These are phyloP conservation scores for Scleromitrula shiraiana DNA, from an alignment of 2,329 filamentous ascomycete genomes.

Conservation along the genomic window DNA sequence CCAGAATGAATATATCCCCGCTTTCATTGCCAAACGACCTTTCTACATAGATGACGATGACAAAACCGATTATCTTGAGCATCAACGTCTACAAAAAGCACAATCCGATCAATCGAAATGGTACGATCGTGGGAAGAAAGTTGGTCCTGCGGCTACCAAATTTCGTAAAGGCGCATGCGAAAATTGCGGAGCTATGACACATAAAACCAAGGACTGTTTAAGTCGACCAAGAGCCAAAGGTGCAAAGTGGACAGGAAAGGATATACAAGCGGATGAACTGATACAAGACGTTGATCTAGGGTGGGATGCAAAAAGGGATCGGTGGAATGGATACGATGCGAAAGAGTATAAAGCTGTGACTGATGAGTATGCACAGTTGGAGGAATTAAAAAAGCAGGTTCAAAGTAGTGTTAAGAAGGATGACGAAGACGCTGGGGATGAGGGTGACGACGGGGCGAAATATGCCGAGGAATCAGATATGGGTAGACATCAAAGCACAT, in stretches of 20 bases:
- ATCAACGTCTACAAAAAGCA: slow-evolving; percentile 74
- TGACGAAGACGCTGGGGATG: slow-evolving; percentile 43
- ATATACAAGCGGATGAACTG: slow-evolving; percentile 88
- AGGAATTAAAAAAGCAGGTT: slow-evolving; percentile 56
- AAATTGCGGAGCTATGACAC: slow-evolving; percentile 95
- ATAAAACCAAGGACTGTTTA: slow-evolving; percentile 91
- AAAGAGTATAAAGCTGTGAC: slow-evolving; percentile 81
- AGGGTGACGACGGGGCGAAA: slow-evolving; percentile 51
- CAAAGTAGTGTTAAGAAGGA: slow-evolving; percentile 37
- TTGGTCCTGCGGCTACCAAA: slow-evolving; percentile 84
- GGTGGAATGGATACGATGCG: slow-evolving; percentile 97
- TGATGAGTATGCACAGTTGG: slow-evolving; percentile 80
- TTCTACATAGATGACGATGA: slow-evolving; percentile 84
- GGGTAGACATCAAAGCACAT: slow-evolving; percentile 85
- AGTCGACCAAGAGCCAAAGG: slow-evolving; percentile 81
- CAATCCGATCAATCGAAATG: slow-evolving; percentile 65
- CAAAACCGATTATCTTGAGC: slow-evolving; percentile 84
- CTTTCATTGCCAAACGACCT: slow-evolving; percentile 95
- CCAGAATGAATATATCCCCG: slow-evolving; percentile 96
- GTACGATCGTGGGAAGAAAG: slow-evolving; percentile 85
- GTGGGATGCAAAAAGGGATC: slow-evolving; percentile 95
- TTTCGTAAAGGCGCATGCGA: slow-evolving; percentile 97
- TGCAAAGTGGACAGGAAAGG: slow-evolving; percentile 83
- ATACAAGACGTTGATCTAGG: slow-evolving; percentile 79
- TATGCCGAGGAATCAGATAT: slow-evolving; percentile 97